Evolutionary conservation across 2,329 filamentous ascomycete genomes (phyloP).

Genomic region (Fusarium verrucosum): DNA sequence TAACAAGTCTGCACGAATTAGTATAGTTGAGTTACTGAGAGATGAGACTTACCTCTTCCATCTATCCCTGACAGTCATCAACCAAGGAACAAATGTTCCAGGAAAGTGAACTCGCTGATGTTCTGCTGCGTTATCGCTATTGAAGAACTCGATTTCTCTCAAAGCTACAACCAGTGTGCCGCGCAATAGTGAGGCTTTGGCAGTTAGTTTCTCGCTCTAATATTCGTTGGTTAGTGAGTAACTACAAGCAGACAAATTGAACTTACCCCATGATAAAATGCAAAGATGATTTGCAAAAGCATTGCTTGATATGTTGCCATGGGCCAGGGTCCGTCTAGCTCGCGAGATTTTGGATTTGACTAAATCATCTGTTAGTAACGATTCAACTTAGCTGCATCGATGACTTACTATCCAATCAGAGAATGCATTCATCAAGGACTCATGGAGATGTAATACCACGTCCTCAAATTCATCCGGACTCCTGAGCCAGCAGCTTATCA

Average conservation of each 20-base stretch:
- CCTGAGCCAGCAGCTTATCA: constrained; percentile 54
- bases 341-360: constrained; percentile 24
- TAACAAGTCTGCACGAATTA: constrained; percentile 45
- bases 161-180: constrained; percentile 49
- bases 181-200: constrained; percentile 47
- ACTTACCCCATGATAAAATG: constrained; percentile 50
- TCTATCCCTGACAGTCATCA: constrained; percentile 45
- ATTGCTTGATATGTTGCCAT: constrained; percentile 48
- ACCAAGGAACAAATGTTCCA: constrained; percentile 52
- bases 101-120: constrained; percentile 50
- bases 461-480: constrained; percentile 42
- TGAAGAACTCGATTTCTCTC: constrained; percentile 51
- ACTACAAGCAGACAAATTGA: neutral
- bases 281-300: constrained; percentile 53
- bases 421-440: constrained; percentile 45
- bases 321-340: constrained; percentile 42
- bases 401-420: constrained; percentile 45
- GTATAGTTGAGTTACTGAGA: neutral
- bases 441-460: constrained; percentile 46
- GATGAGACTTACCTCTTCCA: constrained; percentile 49
- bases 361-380: constrained; percentile 4
- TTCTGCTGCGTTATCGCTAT: constrained; percentile 46
- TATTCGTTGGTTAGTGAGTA: neutral
- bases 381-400: neutral
- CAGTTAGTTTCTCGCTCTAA: constrained; percentile 47